Conservation (phyloP, 495 filamentous ascomycete genomes). For the Tuber borchii region DNA sequence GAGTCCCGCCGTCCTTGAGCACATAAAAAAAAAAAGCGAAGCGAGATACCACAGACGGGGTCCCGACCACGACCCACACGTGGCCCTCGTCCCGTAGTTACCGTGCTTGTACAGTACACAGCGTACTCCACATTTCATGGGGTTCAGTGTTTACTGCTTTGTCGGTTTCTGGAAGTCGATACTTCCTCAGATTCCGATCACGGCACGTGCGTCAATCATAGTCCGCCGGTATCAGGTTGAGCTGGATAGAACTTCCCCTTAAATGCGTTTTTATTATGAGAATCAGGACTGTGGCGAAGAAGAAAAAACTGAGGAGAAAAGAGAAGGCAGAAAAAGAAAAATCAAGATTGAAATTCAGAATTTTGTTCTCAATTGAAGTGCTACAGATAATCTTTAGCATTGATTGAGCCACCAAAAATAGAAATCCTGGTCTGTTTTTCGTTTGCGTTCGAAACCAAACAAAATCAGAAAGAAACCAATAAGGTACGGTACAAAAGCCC, state of each 20-base stretch:
- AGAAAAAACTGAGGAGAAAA: background rate
- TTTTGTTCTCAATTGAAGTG: background rate
- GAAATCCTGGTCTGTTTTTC: background rate
- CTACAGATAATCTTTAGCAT: background rate
- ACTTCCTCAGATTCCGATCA: conserved; percentile 13
- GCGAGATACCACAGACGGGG: background rate
- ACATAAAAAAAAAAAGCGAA: background rate
- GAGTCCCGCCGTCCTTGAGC: background rate
- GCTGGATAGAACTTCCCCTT: background rate
- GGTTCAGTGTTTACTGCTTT: conserved; percentile 22
- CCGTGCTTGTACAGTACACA: background rate
- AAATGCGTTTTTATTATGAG: background rate
- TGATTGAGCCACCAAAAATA: background rate
- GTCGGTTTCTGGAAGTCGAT: conserved; percentile 26
- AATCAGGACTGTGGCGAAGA: background rate
- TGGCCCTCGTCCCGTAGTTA: conserved; percentile 1
- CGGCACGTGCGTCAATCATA: conserved; percentile 22
- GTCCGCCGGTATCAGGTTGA: background rate
- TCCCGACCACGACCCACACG: background rate
- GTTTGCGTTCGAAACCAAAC: background rate
- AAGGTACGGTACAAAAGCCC: background rate
- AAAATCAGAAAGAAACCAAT: background rate
- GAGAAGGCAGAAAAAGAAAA: background rate
- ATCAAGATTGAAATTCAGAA: background rate
- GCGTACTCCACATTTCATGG: background rate